These are phyloP conservation scores for Canna indica DNA, from an alignment of 176 grass and related monocot genomes.

Conservation along the genomic window DNA sequence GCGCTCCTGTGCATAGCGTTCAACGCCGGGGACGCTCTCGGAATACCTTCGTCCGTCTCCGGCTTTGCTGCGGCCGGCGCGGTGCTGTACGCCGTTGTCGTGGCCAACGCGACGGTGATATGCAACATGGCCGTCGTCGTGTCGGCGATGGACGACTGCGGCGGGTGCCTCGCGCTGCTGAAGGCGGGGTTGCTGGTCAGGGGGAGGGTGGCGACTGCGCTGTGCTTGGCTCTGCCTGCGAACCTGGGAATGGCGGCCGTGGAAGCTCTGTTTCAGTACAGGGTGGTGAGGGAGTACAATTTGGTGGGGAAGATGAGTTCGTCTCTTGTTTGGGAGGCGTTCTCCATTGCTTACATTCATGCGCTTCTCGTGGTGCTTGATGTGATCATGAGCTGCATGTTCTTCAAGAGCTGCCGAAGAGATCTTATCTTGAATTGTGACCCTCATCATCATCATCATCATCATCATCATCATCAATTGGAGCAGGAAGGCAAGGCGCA, in stretches of 20 bases:
- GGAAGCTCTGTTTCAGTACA: constrained; percentile 72
- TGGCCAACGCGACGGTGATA: constrained; percentile 53
- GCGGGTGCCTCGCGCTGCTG: constrained; percentile 44
- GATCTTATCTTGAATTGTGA: neutral
- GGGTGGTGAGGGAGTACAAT: constrained; percentile 41
- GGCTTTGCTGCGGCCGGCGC: constrained; percentile 49
- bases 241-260: constrained; percentile 47
- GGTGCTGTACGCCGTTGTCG: constrained; percentile 44
- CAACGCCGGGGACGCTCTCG: constrained; percentile 43
- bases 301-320: constrained; percentile 22
- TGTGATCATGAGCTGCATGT: constrained; percentile 68
- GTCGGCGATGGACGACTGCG: constrained; percentile 44
- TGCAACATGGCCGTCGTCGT: constrained; percentile 70
- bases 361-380: constrained; percentile 67
- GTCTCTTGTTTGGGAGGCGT: constrained; percentile 55
- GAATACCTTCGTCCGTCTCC: constrained; percentile 12
- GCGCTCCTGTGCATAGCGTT: constrained; percentile 61
- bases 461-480: too few species aligned
- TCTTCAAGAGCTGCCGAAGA: constrained; percentile 40
- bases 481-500: too few species aligned
- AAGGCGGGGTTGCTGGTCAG: constrained; percentile 51
- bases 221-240: constrained; percentile 57
- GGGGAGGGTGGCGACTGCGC: constrained; percentile 29
- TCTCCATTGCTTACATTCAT: constrained; percentile 71
- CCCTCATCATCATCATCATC: too few species aligned